Percentiles rank a stretch among this genome's conserved stretches.
Conservation (phyloP, 768 basidiomycete species). For the Thelephora ganbajun region DNA sequence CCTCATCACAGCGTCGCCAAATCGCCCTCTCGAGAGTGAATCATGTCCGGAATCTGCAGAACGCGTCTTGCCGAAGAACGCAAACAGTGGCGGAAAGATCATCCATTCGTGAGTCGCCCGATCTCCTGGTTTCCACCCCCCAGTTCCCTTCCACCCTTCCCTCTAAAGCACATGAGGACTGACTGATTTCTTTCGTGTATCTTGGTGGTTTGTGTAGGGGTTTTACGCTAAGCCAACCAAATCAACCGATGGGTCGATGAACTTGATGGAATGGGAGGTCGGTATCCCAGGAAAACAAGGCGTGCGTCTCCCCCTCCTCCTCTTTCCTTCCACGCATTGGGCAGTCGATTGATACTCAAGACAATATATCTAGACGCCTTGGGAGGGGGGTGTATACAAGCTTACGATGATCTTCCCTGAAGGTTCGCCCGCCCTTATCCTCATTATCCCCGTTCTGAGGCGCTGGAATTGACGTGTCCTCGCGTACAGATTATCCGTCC, state of each 20-base stretch:
- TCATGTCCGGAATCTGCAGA: slow-evolving; percentile 87
- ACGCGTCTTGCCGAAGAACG: slow-evolving; percentile 90
- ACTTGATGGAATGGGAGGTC: slow-evolving; percentile 97
- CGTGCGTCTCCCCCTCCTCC: slow-evolving; percentile 35
- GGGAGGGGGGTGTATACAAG: slow-evolving; percentile 96
- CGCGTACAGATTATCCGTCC: slow-evolving; percentile 70
- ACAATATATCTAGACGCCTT: slow-evolving; percentile 55
- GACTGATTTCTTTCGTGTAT: neutral
- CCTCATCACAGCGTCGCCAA: neutral
- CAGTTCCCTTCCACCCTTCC: neutral
- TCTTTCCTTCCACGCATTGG: slow-evolving; percentile 9
- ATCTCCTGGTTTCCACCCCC: neutral
- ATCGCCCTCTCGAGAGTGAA: slow-evolving; percentile 1
- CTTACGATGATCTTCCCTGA: slow-evolving; percentile 93
- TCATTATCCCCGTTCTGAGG: neutral
- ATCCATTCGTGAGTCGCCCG: slow-evolving; percentile 77
- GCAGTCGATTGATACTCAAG: slow-evolving; percentile 1
- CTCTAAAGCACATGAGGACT: neutral
- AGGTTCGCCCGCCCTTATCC: slow-evolving; percentile 31
- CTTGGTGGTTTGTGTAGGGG: slow-evolving; percentile 38
- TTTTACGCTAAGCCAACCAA: slow-evolving; percentile 95
- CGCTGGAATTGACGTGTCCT: slow-evolving; percentile 1
- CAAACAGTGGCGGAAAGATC: slow-evolving; percentile 98
- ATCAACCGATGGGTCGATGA: slow-evolving; percentile 83
- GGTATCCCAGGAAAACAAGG: slow-evolving; percentile 89